Base-by-base conservation (phyloP, 768 basidiomycete genomes). In the Xerocomus potaroensis region DNA sequence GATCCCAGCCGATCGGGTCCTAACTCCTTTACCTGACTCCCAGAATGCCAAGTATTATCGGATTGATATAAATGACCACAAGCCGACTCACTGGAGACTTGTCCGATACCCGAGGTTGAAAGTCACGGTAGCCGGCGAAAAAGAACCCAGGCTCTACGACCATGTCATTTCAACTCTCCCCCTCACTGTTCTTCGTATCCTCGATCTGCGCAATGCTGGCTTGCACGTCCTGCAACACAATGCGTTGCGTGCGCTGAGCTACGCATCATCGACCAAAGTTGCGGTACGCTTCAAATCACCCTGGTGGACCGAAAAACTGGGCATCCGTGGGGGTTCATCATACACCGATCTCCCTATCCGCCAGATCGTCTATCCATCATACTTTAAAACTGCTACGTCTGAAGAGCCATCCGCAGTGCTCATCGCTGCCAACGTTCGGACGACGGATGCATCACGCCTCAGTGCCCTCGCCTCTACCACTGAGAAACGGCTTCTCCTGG, bases 141-240 rank as follows among this genome's bases (percentile, higher is more conserved):
- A n/a, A n/a, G n/a, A n/a, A n/a, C n/a, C n/a, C n/a, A n/a, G n/a
- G n/a, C n/a, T n/a, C n/a, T 76, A 68, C 50, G 59, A 62, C 1
- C 69, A 76, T 27, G 71, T 74, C 51, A 68, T 76, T 48, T 68
- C 64, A 30, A 74, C 74, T 1, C 56, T 71, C 22, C 64, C 75
- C 8, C 56, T 76, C 6, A 45, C 62, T 8, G 57, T 61, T 38
- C 64, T 76, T 34, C 63, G 64, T 36, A 61, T 57, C 8, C 51
- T 76, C 40, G 61, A 75, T 50, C 53, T 45, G 49, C 56, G 57
- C 59, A 46, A 26, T 43, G 48, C 61, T 23, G 44, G 55, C 7
- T 45, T 75, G 26, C 50, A 48, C 21, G 41, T 50, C 31, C 40
- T 54, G 56, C 74, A 73, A 46, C 48, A 16, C 39, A 69, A 61